These are phyloP conservation scores for Populus hybrid DNA, from an alignment of 441 rosid genomes.

Conservation along the genomic window DNA sequence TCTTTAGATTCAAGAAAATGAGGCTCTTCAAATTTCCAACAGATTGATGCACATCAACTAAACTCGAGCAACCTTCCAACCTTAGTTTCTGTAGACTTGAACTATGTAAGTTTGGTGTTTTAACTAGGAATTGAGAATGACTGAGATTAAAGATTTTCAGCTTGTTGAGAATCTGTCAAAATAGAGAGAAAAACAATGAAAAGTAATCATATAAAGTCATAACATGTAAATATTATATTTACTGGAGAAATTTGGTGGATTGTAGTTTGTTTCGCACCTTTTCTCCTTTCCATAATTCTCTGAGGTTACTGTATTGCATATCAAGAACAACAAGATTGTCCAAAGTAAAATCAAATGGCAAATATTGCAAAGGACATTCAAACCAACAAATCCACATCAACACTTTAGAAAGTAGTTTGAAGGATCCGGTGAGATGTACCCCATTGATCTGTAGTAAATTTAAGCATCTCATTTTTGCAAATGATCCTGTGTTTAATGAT, in stretches of 20 bases:
- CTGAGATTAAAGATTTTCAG: constrained; percentile 4
- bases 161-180: too few relatives aligned
- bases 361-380: constrained; percentile 12
- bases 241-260: not conserved
- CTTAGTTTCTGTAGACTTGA: too few relatives aligned
- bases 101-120: not conserved
- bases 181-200: not conserved
- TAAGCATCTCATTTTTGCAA: constrained; percentile 7
- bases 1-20: too few relatives aligned
- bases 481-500: constrained; percentile 17
- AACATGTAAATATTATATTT: too few relatives aligned
- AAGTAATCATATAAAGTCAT: not conserved
- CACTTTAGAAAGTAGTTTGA: too few relatives aligned
- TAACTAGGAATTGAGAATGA: not conserved
- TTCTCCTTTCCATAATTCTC: constrained; percentile 13
- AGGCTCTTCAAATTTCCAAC: too few relatives aligned
- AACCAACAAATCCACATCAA: not conserved
- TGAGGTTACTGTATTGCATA: constrained; percentile 11
- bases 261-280: constrained; percentile 3
- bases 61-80: too few relatives aligned
- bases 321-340: constrained; percentile 16
- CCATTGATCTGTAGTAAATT: too few relatives aligned
- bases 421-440: too few relatives aligned
- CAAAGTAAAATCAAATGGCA: constrained; percentile 13
- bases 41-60: too few relatives aligned